Percentiles rank a stretch among this genome's conserved stretches.
Conservation (phyloP, 2,329 filamentous ascomycete species). For the Juglanconis sp. region DNA sequence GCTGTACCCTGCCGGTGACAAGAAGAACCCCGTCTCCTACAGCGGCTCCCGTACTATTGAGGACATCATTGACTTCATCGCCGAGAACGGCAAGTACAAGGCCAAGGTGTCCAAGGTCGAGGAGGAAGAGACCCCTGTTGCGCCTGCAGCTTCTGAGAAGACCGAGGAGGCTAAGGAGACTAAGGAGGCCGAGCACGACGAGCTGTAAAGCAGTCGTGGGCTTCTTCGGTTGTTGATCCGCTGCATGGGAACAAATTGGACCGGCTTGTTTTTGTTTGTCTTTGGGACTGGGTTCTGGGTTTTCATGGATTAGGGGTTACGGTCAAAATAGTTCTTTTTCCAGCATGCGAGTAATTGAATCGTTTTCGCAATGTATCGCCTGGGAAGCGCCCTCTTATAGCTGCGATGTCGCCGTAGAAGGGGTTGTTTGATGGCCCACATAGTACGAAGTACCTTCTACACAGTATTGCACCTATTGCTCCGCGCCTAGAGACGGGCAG, state of each 20-base stretch:
- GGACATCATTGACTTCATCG: conserved; percentile 87
- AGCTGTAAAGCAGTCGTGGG: conserved; percentile 59
- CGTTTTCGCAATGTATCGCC: background rate
- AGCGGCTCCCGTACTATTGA: conserved; percentile 82
- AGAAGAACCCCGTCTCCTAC: conserved; percentile 83
- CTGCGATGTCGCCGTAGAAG: background rate
- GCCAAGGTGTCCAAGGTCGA: conserved; percentile 61
- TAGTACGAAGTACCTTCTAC: no score
- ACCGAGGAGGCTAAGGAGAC: conserved; percentile 43
- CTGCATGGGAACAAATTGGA: conserved; percentile 4
- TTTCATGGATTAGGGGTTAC: conserved; percentile 10
- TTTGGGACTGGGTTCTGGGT: conserved; percentile 13
- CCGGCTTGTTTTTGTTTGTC: conserved; percentile 7
- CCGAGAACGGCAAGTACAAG: conserved; percentile 91
- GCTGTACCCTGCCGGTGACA: conserved; percentile 87
- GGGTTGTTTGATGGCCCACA: no score
- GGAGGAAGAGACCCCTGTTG: conserved; percentile 50
- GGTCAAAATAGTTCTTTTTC: conserved; percentile 16
- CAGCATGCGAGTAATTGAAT: conserved; percentile 14
- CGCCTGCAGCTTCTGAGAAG: conserved; percentile 50
- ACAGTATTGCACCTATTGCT: background rate
- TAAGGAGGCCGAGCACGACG: conserved; percentile 61
- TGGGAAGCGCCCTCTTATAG: background rate
- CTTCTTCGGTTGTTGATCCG: background rate
- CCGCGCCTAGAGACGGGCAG: background rate